Percentiles rank a stretch among this genome's conserved stretches.
Evolutionary conservation across 306 rosid species (phyloP).

Genomic region (Ziziphus jujuba): DNA sequence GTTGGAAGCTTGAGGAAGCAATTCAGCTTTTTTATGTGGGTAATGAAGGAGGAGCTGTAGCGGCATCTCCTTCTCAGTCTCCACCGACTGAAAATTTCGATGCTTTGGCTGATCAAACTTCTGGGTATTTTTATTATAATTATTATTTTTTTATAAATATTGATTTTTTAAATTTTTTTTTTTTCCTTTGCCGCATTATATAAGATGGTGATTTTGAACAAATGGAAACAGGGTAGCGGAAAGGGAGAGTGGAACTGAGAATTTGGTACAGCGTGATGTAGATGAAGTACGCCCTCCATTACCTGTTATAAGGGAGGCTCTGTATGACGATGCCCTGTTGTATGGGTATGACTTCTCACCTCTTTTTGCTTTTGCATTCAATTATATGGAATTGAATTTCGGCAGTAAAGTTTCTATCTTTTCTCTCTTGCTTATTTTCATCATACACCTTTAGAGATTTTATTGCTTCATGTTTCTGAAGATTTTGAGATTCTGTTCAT

Average conservation of each 20-base stretch:
- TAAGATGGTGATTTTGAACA: neutral
- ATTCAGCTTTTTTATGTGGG: conserved; percentile 85
- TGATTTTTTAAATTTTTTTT: neutral
- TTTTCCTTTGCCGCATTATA: conserved; percentile 6
- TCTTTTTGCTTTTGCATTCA: neutral
- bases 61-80: conserved; percentile 24
- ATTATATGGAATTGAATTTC: neutral
- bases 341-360: conserved; percentile 52
- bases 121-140: conserved; percentile 33
- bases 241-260: conserved; percentile 37
- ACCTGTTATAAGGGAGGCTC: conserved; percentile 92
- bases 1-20: conserved; percentile 96
- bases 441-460: neutral
- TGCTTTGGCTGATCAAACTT: conserved; percentile 38
- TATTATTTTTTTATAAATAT: neutral
- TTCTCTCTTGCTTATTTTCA: neutral
- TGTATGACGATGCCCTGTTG: conserved; percentile 69
- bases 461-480: neutral
- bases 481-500: no score
- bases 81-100: conserved; percentile 46
- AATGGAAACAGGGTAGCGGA: conserved; percentile 47
- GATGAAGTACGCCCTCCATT: conserved; percentile 92
- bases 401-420: neutral
- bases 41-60: conserved; percentile 51
- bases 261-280: conserved; percentile 42